A percentile compares a stretch with the other conserved stretches of the same genome.
phyloP scores from a whole-genome alignment of 2,329 filamentous ascomycete species.

The Leptodontidium sp. region DNA sequence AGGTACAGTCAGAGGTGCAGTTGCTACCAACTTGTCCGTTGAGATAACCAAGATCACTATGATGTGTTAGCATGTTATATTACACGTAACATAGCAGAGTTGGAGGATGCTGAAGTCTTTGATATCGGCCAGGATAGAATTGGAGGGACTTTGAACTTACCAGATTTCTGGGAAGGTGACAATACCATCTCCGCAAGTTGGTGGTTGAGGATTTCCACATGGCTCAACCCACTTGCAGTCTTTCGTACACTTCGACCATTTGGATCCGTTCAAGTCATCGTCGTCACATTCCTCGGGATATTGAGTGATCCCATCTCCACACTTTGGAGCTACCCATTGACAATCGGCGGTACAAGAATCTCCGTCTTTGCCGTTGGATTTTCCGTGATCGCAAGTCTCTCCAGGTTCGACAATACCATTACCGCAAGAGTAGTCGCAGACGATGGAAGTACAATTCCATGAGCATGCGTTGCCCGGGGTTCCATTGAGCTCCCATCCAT shows the following conservation, averaged over 20 bases:
- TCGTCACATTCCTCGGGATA: slow-evolving; percentile 27
- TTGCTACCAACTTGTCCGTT: slow-evolving; percentile 23
- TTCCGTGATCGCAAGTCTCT: slow-evolving; percentile 20
- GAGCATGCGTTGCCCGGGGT: slow-evolving; percentile 20
- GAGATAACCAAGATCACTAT: slow-evolving; percentile 12
- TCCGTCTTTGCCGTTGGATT: slow-evolving; percentile 8
- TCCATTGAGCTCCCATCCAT: slow-evolving; percentile 20
- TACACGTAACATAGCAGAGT: too few relatives aligned
- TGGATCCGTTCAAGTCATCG: slow-evolving; percentile 24
- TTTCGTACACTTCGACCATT: slow-evolving; percentile 20
- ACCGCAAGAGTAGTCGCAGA: slow-evolving; percentile 22
- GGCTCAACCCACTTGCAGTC: slow-evolving; percentile 23
- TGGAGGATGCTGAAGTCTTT: too few relatives aligned
- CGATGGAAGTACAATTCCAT: slow-evolving; percentile 17
- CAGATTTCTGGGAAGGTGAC: slow-evolving; percentile 19
- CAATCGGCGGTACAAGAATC: slow-evolving; percentile 19
- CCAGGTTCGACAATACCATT: slow-evolving; percentile 19
- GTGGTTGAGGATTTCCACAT: slow-evolving; percentile 24
- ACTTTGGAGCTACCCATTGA: slow-evolving; percentile 21
- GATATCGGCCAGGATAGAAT: too few relatives aligned
- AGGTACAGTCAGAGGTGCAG: slow-evolving; percentile 26
- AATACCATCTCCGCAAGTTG: slow-evolving; percentile 21
- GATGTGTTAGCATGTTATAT: too few relatives aligned
- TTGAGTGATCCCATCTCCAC: slow-evolving; percentile 25
- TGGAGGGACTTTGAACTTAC: too few relatives aligned